A percentile compares a stretch with the other conserved stretches of the same genome.
Evolutionary conservation across 2,329 filamentous ascomycete genomes (phyloP).

Genomic region (Apiospora kogelbergensis): DNA sequence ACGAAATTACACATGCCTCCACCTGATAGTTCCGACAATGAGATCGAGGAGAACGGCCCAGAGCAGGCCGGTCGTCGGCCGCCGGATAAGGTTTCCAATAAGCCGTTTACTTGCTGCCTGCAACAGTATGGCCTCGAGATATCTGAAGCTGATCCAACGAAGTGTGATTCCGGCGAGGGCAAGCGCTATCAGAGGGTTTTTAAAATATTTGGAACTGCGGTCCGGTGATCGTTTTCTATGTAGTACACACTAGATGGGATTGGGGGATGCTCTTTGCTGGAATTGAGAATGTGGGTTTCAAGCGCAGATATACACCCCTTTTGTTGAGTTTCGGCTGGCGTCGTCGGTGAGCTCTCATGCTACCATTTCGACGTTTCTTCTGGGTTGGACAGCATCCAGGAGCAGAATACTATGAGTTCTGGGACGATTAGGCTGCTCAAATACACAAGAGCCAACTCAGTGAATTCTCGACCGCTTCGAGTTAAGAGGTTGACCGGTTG

Average conservation of each 20-base stretch:
- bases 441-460: too few species aligned
- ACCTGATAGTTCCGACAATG: constrained; percentile 35
- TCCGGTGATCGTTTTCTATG: constrained; percentile 29
- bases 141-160: constrained; percentile 37
- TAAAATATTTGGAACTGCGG: constrained; percentile 64
- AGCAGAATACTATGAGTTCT: not conserved
- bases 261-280: not conserved
- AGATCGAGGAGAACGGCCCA: constrained; percentile 7
- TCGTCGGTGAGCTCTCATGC: not conserved
- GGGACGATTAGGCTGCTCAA: not conserved
- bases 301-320: not conserved
- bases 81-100: constrained; percentile 44
- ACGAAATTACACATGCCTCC: constrained; percentile 32
- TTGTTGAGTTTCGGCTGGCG: not conserved
- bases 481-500: not conserved
- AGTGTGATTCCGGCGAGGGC: constrained; percentile 44
- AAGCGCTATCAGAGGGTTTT: constrained; percentile 63
- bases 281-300: not conserved
- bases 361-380: not conserved
- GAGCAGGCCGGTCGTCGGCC: not conserved
- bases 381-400: not conserved
- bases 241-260: too few species aligned
- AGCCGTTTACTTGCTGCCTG: constrained; percentile 69
- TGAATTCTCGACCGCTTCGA: not conserved
- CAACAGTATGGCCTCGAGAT: constrained; percentile 66